Conservation (phyloP, 768 basidiomycete genomes). For the Leccinellum rugosiceps region DNA sequence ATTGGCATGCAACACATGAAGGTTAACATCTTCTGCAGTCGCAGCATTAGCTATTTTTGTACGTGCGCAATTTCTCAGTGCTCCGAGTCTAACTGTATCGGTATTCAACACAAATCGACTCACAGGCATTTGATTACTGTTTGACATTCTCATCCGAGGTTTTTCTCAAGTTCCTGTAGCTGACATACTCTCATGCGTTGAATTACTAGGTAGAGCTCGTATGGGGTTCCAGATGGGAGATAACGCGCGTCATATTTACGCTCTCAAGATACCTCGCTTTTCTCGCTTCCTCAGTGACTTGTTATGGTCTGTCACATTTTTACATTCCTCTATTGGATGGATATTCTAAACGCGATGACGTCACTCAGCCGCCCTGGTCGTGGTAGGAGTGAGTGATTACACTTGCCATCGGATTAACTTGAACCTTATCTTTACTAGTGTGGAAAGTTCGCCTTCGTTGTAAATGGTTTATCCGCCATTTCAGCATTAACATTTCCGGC, state of each 20-base stretch:
- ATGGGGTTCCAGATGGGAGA: slow-evolving; percentile 24
- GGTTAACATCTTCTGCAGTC: slow-evolving; percentile 9
- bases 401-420: neutral
- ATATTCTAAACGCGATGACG: neutral
- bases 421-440: slow-evolving; percentile 16
- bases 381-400: slow-evolving; percentile 1
- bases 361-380: slow-evolving; percentile 8
- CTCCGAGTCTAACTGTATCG: neutral
- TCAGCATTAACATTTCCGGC: neutral
- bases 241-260: slow-evolving; percentile 23
- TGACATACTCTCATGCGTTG: neutral
- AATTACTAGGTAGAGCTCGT: slow-evolving; percentile 17
- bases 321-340: neutral
- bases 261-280: slow-evolving; percentile 29
- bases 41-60: slow-evolving; percentile 20
- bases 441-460: slow-evolving; percentile 11
- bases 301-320: slow-evolving; percentile 14
- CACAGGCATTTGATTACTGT: slow-evolving; percentile 22
- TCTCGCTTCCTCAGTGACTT: slow-evolving; percentile 13
- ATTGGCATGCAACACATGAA: too few relatives aligned
- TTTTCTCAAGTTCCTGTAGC: too few relatives aligned
- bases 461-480: slow-evolving; percentile 13
- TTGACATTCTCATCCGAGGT: slow-evolving; percentile 24
- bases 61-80: neutral
- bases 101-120: too few relatives aligned